Conservation (phyloP, 2,329 filamentous ascomycete genomes). For the Dryadomyces sulphureus region DNA sequence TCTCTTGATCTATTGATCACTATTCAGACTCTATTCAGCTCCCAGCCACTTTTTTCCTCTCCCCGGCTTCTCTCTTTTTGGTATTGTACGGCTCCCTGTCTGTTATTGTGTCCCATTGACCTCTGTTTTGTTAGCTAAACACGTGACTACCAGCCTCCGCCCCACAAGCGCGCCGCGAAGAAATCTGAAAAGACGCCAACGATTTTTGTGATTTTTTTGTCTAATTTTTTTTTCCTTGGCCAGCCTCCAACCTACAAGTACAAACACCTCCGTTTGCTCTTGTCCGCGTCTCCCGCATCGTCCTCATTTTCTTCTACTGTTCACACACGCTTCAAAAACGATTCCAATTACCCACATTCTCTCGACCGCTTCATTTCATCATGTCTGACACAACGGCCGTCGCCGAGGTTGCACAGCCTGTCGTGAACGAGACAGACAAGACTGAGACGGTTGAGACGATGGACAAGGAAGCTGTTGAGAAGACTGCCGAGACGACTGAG, state of each 20-base stretch:
- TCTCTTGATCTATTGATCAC: too few species aligned
- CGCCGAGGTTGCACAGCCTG: slow-evolving; percentile 13
- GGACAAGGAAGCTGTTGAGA: slow-evolving; percentile 20
- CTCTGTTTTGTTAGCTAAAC: too few species aligned
- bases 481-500: slow-evolving; percentile 13
- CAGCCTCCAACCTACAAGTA: neutral
- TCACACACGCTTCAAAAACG: too few species aligned
- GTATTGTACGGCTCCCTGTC: too few species aligned
- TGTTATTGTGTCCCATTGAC: too few species aligned
- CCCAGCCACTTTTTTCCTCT: too few species aligned
- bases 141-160: too few species aligned
- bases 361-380: neutral
- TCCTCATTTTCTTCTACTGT: neutral
- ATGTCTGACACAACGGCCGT: slow-evolving; percentile 13
- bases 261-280: slow-evolving; percentile 1
- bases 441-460: slow-evolving; percentile 17
- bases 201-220: slow-evolving; percentile 1
- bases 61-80: too few species aligned
- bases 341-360: too few species aligned
- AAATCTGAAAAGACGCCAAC: slow-evolving; percentile 5
- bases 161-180: neutral
- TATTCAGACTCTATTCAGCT: too few species aligned
- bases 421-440: slow-evolving; percentile 13
- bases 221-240: slow-evolving; percentile 4
- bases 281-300: neutral